These are phyloP conservation scores for Arachnopeziza araneosa DNA, from an alignment of 2,329 filamentous ascomycete species.

Conservation along the genomic window DNA sequence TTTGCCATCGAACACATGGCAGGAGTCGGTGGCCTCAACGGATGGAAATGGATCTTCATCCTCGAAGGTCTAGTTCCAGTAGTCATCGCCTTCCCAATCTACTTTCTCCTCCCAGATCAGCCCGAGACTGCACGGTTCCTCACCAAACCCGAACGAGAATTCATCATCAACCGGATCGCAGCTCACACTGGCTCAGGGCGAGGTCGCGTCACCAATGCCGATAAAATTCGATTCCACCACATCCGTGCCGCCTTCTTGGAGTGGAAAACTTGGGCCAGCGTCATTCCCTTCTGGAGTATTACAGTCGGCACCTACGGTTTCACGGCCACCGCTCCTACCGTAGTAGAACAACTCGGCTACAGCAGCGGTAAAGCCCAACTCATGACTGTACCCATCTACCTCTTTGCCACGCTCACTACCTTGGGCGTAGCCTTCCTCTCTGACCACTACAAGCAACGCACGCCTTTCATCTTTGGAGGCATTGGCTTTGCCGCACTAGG, in stretches of 20 bases:
- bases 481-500: conserved; percentile 7
- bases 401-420: conserved; percentile 5
- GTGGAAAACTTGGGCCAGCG: background rate
- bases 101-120: conserved; percentile 38
- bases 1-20: conserved; percentile 39
- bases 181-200: background rate
- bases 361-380: conserved; percentile 10
- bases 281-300: background rate
- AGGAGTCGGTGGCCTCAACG: conserved; percentile 41
- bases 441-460: conserved; percentile 8
- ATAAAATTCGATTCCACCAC: background rate
- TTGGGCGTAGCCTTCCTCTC: conserved; percentile 5
- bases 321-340: conserved; percentile 8
- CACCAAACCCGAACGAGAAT: conserved; percentile 32
- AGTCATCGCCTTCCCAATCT: conserved; percentile 35
- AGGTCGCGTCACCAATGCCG: background rate
- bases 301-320: conserved; percentile 4
- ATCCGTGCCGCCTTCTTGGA: background rate
- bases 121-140: conserved; percentile 34
- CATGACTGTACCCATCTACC: conserved; percentile 11
- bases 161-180: conserved; percentile 19
- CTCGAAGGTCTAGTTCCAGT: conserved; percentile 40
- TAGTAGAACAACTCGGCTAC: conserved; percentile 10
- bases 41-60: conserved; percentile 54
- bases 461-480: conserved; percentile 10